Evolutionary conservation across 148 eudicot species (phyloP), one percentile per base, ranked within the genome.

Genomic region (Rhododendron kiyosumense): DNA sequence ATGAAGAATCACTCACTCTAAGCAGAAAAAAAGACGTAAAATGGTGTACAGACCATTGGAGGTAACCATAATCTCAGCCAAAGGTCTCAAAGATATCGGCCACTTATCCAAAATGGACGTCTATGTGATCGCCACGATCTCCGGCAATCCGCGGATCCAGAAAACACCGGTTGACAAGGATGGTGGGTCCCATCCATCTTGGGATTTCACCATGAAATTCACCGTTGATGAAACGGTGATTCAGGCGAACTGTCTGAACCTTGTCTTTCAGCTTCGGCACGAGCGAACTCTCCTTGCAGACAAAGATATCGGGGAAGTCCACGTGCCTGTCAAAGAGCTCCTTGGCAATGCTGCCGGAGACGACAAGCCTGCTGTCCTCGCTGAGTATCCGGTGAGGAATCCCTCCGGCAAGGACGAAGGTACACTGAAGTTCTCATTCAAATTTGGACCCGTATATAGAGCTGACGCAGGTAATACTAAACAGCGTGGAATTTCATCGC

Each of bases 31-130:
- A 67, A 26, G 32, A 11, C 4, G 6, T 26, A 54, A 22, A 82
- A 82, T 59, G 84, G 48, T 10, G 48, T 41, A 34, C 43, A 15
- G 78, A 75, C 78, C 9, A 15, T 75, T 92, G 11, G 94, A 92
- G 59, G 74, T 92, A 28, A 90, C 88, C 10, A 13, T 91, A 0
- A 87, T 87, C 46, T 92, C 93, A 2, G 94, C 93, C 6, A 90
- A 88, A 79, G 93, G 89, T 83, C 92, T 92, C 5, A 91, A 92
- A 59, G 89, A 92, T 79, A 92, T 92, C 17, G 88, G 89, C 78
- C 88, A 88, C 14, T 87, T 92, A 52, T 92, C 90, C 32, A 89
- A 91, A 83, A 92, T 92, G 93, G 93, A 91, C 74, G 84, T 88
- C 0, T 91, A 89, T 46, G 90, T 88, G 6, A 85, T 86, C 5